Evolutionary conservation across 1,284 basidiomycete species (phyloP), one percentile per base, ranked within the genome.

Genomic region (Pisolithus thermaeus): DNA sequence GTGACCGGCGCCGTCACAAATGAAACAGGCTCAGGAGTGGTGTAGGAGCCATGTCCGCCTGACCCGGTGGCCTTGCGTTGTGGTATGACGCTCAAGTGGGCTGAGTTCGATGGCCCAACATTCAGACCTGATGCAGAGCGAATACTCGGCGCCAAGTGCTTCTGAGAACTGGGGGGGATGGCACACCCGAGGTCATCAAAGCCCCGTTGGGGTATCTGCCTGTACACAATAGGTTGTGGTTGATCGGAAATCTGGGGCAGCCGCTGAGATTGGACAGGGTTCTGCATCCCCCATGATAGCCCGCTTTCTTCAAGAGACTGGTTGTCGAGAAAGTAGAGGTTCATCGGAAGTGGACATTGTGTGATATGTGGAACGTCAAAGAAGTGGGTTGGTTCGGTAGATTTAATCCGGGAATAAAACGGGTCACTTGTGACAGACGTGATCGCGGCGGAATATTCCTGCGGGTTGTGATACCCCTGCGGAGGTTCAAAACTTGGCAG

Each of bases 341-440:
- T 53, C 14, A 55, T 54, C 8, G 67, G 63, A 39, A 64, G 56
- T 27, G 67, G 61, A 39, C 55, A 60, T 50, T 55, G 62, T 7
- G 68, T 69, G 20, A 52, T 50, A 39, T 66, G 66, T 25, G 65
- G 37, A 37, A 60, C 50, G 11, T 66, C 65, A n/a, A 62, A 68
- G 16, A 63, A 68, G 30, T 63, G 56, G 42, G 60, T 54, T 20
- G 37, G 36, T n/a, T 53, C 52, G 7, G 56, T 48, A 7, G 57
- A 47, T 27, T 57, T 52, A 7, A 52, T n/a, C 8, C 49, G 52
- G 36, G 57, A 5, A 20, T 53, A 48, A 27, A 53, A 56, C 30
- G 39, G 27, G 48, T 58, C 47, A 16, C 55, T 51, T 14, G 49
- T 44, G 16, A 55, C 50, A n/a, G 56, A 42, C 16, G 55, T 43